Percentiles rank a stretch among this genome's conserved stretches.
Conservation (phyloP, 305 asterid species). For the Stenogyne calaminthoides region DNA sequence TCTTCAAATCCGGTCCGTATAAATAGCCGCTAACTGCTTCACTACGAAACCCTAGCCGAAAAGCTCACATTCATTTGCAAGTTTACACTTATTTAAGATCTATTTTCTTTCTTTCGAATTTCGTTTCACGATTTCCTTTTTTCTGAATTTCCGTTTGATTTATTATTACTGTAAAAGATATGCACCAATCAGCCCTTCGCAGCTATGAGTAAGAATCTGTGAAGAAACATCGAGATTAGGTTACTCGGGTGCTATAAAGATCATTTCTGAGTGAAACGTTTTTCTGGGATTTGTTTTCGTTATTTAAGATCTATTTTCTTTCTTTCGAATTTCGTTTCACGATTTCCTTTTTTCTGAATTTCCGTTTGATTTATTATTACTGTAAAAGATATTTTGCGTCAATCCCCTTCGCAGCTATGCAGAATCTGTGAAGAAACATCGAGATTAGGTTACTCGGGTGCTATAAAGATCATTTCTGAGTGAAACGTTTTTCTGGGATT, state of each 20-base stretch:
- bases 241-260: constrained; percentile 40
- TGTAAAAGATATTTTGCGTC: constrained; percentile 33
- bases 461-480: constrained; percentile 34
- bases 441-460: constrained; percentile 50
- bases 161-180: not conserved
- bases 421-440: constrained; percentile 43
- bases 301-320: not conserved
- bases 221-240: constrained; percentile 54
- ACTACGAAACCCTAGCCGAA: constrained; percentile 32
- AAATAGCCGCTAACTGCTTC: not conserved
- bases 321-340: not conserved
- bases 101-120: too few species aligned
- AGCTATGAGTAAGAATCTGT: constrained; percentile 37
- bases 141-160: not conserved
- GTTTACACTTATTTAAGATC: too few species aligned
- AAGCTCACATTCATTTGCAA: not conserved
- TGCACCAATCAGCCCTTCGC: constrained; percentile 62
- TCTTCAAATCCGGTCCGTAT: not conserved
- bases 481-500: constrained; percentile 20
- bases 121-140: not conserved
- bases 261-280: constrained; percentile 26
- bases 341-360: not conserved
- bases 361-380: not conserved
- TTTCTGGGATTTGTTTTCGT: constrained; percentile 22
- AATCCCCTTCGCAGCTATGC: constrained; percentile 50